Evolutionary conservation across 352 stramenopile genomes (phyloP), one percentile per base, ranked within the genome.

Genomic region (Phytophthora pluvialis): DNA sequence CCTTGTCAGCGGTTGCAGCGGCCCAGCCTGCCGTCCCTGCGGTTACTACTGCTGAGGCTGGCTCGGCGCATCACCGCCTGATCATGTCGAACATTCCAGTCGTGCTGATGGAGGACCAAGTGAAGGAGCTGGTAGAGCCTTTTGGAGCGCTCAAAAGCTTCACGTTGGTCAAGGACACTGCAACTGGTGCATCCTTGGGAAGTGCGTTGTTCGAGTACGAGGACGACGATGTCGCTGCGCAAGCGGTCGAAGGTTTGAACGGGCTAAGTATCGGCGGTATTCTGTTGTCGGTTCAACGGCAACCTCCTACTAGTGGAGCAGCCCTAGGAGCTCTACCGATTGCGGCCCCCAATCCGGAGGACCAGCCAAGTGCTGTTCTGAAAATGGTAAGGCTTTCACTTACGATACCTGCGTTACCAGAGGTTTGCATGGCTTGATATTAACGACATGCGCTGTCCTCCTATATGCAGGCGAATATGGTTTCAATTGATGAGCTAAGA

Each of bases 1-100:
- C 60, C 12, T 32, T 54, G 52, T 36, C 21, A 62, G 42, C 38
- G 18, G 40, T 57, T 58, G 44, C 63, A 26, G 46, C 35, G 15
- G 40, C 44, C 5, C 48, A 61, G 13, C 16, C 60, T 18, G 42
- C 32, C 4, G 31, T 36, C 21, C n/a, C 28, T 51, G 15, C 16
- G 32, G 31, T 16, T 46, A 26, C 36, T 5, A 16, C 28, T 18
- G 28, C 12, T 33, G 60, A 51, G 39, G 44, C 52, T 7, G 60
- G 57, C 16, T 52, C 46, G 36, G 18, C 12, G 35, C 49, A 32
- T 64, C 68, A 91, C 60, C 70, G 75, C 12, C 63, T 96, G 29
- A 59, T 95, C 31, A 93, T 96, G 86, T 81, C 75, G 10, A 96
- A 96, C 54, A 91, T 96, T 51, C 88, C 88, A 0, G 70, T 88